Conservation (phyloP, 768 basidiomycete species). For the Gloeopeniophorella convolvens region DNA sequence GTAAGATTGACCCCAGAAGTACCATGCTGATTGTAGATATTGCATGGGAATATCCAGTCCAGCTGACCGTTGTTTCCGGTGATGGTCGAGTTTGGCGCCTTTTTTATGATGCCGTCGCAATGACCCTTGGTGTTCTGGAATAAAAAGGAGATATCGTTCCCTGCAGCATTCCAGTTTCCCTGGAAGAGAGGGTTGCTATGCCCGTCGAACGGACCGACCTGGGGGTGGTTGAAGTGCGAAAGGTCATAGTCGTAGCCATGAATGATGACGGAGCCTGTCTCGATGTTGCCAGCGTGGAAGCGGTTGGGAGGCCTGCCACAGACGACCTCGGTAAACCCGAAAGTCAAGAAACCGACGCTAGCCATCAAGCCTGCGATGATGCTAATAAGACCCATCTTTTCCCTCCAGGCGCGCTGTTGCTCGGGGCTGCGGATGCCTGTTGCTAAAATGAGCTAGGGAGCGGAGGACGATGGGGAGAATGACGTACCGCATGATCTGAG, state of each 20-base stretch:
- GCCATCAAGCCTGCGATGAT: constrained; percentile 85
- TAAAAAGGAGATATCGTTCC: constrained; percentile 89
- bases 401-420: constrained; percentile 94
- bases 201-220: constrained; percentile 68
- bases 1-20: constrained; percentile 57
- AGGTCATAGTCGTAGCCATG: constrained; percentile 95
- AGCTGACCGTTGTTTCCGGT: constrained; percentile 50
- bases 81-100: constrained; percentile 65
- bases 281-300: constrained; percentile 73
- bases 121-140: constrained; percentile 90
- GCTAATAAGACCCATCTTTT: constrained; percentile 90
- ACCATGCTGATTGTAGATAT: constrained; percentile 72
- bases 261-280: constrained; percentile 79
- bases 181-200: constrained; percentile 76
- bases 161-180: constrained; percentile 68
- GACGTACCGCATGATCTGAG: constrained; percentile 74
- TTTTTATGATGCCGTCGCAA: constrained; percentile 72
- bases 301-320: constrained; percentile 85
- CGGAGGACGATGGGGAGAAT: not conserved
- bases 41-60: constrained; percentile 99
- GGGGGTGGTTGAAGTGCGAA: constrained; percentile 78
- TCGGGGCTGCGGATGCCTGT: constrained; percentile 85
- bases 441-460: not conserved
- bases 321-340: constrained; percentile 93
- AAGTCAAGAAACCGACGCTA: constrained; percentile 93